Base-by-base conservation (phyloP, 768 basidiomycete genomes). In the Russula abietina region DNA sequence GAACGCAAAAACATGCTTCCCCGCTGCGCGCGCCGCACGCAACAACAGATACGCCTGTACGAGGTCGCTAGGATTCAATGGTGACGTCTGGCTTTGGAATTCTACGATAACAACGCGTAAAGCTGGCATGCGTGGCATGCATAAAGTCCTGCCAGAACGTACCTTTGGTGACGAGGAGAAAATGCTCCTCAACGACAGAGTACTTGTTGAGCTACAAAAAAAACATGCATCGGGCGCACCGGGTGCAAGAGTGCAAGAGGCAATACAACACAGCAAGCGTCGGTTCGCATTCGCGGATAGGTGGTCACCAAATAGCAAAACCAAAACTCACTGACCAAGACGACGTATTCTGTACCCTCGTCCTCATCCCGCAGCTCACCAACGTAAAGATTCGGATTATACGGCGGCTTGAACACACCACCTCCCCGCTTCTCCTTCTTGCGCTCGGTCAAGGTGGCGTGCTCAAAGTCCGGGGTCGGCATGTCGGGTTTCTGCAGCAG, bases 351-450 rank as follows among this genome's bases (percentile, higher is more conserved):
- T 38, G 79, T 78, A 11, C 76, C 79, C 49, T 75, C 75, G 22
- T 81, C 82, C 55, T 83, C 83, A 60, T 87, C 85, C 56, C 79
- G 80, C 55, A 96, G 72, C 65, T 90, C 87, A 0, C 91, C 93
- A 1, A 97, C 75, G 67, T 82, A 81, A 16, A 98, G 78, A 58
- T 87, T 85, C 9, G 81, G 78, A 54, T 83, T 83, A 71, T 95
- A 97, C 5, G 95, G 95, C 5, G 91, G 89, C n/a, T 80, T 75
- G 73, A 98, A 96, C 0, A 93, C 93, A 69, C 93, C 93, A 69
- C 93, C 85, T 26, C 69, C 70, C 48, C 76, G 77, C 43, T 60
- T 72, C 49, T 73, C 71, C 33, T 70, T 46, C 65, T 74, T 66
- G 59, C 59, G 67, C 59, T 64, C 55, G 60, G 69, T 26, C 17